Conservation (phyloP, 441 rosid genomes). For the Codiaeum variegatum region DNA sequence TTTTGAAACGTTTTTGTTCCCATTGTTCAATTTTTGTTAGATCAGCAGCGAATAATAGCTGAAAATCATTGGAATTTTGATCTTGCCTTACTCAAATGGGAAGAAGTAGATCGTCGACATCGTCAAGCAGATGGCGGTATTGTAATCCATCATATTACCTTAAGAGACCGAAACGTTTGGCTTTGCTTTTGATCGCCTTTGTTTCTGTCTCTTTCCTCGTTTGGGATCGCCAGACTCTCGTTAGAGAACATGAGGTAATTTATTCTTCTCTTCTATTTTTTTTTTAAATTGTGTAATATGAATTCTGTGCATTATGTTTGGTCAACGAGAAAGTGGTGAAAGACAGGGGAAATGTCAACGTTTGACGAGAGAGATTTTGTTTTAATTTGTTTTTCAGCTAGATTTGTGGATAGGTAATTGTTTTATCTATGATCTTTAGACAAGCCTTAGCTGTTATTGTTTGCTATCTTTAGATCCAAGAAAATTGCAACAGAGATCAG, state of each 20-base stretch:
- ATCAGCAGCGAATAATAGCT: background rate
- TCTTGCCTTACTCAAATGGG: slow-evolving; percentile 8
- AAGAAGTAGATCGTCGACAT: slow-evolving; percentile 29
- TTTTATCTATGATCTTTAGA: background rate
- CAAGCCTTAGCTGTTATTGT: background rate
- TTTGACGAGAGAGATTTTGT: background rate
- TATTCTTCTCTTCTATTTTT: background rate
- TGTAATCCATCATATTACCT: slow-evolving; percentile 78
- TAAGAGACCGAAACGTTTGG: slow-evolving; percentile 82
- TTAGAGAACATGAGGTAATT: slow-evolving; percentile 66
- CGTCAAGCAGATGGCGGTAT: slow-evolving; percentile 49
- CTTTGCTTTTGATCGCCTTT: slow-evolving; percentile 69
- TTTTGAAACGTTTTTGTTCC: background rate
- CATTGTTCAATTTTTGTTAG: background rate
- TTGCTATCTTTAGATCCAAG: background rate
- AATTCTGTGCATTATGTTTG: background rate
- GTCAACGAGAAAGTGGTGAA: background rate
- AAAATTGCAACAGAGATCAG: background rate
- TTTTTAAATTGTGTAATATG: background rate
- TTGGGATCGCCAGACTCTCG: slow-evolving; percentile 95
- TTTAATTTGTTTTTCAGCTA: background rate
- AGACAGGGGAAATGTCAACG: background rate
- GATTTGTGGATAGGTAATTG: background rate
- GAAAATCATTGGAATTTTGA: background rate
- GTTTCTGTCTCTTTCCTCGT: slow-evolving; percentile 55